Base-by-base conservation (phyloP, 352 stramenopile species). In the Phytophthora chlamydospora region DNA sequence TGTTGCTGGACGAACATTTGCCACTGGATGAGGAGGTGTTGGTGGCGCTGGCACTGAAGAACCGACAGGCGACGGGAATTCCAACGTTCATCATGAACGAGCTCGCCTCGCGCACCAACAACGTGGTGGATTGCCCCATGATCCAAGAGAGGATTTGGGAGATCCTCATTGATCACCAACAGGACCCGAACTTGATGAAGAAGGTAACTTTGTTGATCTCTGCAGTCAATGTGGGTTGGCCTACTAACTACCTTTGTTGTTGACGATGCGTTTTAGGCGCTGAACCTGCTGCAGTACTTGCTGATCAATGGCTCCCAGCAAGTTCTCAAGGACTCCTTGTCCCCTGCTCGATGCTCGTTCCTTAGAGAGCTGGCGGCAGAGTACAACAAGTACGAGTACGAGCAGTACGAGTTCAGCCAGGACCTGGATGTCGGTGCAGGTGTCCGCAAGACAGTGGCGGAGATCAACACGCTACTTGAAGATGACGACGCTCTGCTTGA, bases 91-190 rank as follows among this genome's bases (percentile, higher is more conserved):
- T 76, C 11, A 62, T 91, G 59, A 83, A 76, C 21, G 81, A 92
- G 31, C 62, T 94, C 34, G 77, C 81, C 4, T 81, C 83, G 4
- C 68, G 83, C 29, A 90, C 80, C 2, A 74, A 78, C 36, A 93
- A 93, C 51, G 68, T 89, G 13, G 82, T 92, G 4, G 85, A 94
- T 59, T 89, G 84, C 49, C 76, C 76, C 10, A 85, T 76, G 66
- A 94, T 94, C 16, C 71, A 91, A 59, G 63, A 68, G 17, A 80
- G 83, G 24, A 75, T 94, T 32, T 91, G 85, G 83, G 77, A 87
- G 24, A 74, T 90, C 47, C 62, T 88, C 29, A 76, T 91, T 2
- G 72, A 91, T 17, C 58, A 76, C 12, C 70, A 90, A 39, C 54
- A 83, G 38, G 70, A 89, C 19, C 81, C 77, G 0, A 66, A 38